A percentile compares a stretch with the other conserved stretches of the same genome.
phyloP scores from a whole-genome alignment of 768 basidiomycete species.

The Exidia glandulosa region DNA sequence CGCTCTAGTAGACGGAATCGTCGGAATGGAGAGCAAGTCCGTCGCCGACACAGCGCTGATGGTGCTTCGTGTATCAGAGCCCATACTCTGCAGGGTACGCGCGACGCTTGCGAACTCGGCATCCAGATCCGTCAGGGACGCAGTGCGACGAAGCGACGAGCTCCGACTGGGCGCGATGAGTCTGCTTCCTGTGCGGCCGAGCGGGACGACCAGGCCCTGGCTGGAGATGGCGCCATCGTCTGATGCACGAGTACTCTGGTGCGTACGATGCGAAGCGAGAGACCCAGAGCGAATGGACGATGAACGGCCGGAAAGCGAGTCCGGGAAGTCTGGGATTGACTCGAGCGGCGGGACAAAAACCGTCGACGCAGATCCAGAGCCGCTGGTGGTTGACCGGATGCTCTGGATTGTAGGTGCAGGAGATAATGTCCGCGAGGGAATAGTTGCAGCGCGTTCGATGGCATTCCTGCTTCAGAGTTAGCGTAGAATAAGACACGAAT shows the following conservation, averaged over 20 bases:
- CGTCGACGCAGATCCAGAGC: constrained; percentile 54
- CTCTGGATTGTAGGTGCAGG: constrained; percentile 56
- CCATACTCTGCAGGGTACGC: neutral
- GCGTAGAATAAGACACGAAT: neutral
- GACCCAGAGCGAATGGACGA: constrained; percentile 21
- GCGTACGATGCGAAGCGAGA: constrained; percentile 10
- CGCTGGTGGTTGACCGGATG: constrained; percentile 43
- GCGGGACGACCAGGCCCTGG: constrained; percentile 57
- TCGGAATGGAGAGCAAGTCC: neutral
- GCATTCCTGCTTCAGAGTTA: constrained; percentile 48
- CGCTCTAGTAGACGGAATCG: neutral
- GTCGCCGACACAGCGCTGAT: neutral
- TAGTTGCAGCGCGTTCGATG: constrained; percentile 49
- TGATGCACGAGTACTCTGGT: constrained; percentile 34
- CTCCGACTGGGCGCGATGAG: constrained; percentile 60
- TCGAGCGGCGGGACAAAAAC: constrained; percentile 70
- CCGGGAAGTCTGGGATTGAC: constrained; percentile 50
- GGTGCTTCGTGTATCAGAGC: neutral
- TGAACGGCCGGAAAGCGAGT: constrained; percentile 32
- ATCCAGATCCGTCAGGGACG: constrained; percentile 68
- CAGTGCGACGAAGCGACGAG: constrained; percentile 49
- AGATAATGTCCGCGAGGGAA: constrained; percentile 37
- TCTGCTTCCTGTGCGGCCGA: constrained; percentile 40
- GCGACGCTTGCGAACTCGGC: constrained; percentile 38
- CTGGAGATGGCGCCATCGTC: constrained; percentile 64